Base-by-base conservation (phyloP, 495 filamentous ascomycete species). In the Aspergillus cavernicola region DNA sequence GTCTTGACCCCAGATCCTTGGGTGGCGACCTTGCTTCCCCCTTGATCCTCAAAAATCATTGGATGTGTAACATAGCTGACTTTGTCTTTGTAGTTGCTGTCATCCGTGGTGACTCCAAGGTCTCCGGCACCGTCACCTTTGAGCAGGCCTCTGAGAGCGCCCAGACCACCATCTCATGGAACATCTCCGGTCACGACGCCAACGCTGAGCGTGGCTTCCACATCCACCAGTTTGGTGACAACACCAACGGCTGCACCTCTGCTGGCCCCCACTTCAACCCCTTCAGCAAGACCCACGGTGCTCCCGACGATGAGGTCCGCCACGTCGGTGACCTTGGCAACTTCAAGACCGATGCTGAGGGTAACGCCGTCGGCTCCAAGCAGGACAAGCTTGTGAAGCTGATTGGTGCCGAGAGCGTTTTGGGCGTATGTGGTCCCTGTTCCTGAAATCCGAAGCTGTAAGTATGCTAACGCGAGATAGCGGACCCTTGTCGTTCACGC, bases 201-300 rank as follows among this genome's bases (percentile, higher is more conserved):
- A 97, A 95, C 64, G 92, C 93, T 64, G 82, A 92, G 85, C 90
- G 95, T 77, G 93, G 87, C 73, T 86, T 96, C 80, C 95, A 97
- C 80, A 85, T 97, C 66, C 93, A 97, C 79, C 87, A 93, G 76
- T 98, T 96, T 66, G 93, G 95, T 72, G 93, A 97, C 83, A 97
- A 97, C 82, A 97, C 95, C 80, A 98, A 97, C 75, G 93, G 95
- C 71, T 98, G 93, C 85, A 97, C 93, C 52, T 92, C 87, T 53
- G 93, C 93, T 46, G 93, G 93, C 37, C 91, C 93, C 62, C 93
- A 98, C 76, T 97, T 97, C 87, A 98, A 98, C 85, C 95, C 95
- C 60, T 82, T 85, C 72, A 75, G 78, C 75, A 93, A 93, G 81
- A 86, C 80, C 63, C 93, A 98, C 80, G 93, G 95, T 69, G 89